Base-by-base conservation (phyloP, 1,284 basidiomycete species). In the Peniophora sp. region DNA sequence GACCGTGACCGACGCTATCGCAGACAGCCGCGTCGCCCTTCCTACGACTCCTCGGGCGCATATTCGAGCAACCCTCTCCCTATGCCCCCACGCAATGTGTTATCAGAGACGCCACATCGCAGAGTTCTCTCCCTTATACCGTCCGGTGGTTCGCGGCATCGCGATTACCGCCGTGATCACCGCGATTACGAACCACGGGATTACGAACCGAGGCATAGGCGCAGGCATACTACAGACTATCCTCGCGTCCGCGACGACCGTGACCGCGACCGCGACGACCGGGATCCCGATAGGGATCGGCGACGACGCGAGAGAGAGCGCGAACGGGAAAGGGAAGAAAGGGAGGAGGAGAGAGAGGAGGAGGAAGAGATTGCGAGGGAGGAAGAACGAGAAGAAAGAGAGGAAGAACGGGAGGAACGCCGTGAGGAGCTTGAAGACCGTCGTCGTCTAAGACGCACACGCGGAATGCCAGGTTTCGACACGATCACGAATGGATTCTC, bases 71-170 rank as follows among this genome's bases (percentile, higher is more conserved):
- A 81, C 57, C 78, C 77, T 2, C 72, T 82, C 10, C 79, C 80
- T 0, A 50, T 56, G 2, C 79, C 72, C 0, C 79, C 80, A 0
- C 62, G 63, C 34, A 72, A 81, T 54, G 50, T 81, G 3, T 79
- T 77, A 59, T 65, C 72, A 5, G 65, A 65, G 35, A 69, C 74
- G 0, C 77, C 78, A 0, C 80, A 79, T 52, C 59, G 68, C 51
- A 69, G 72, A 46, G 59, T 68, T 12, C 66, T 80, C 3, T 75
- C 78, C 0, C 66, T 71, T 16, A 25, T 51, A 20, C 52, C 47
- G 12, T 50, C 47, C 27, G 43, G 44, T 25, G 14, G 44, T 46
- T 14, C 16, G 47, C 3, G 48, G 45, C 53, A 48, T 41, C 20
- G n/a, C 41, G 8, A 11, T 49, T 32, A 73, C 70, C 3, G 64